Evolutionary conservation across 768 basidiomycete genomes (phyloP), one percentile per base, ranked within the genome.

Genomic region (Chiua virens): DNA sequence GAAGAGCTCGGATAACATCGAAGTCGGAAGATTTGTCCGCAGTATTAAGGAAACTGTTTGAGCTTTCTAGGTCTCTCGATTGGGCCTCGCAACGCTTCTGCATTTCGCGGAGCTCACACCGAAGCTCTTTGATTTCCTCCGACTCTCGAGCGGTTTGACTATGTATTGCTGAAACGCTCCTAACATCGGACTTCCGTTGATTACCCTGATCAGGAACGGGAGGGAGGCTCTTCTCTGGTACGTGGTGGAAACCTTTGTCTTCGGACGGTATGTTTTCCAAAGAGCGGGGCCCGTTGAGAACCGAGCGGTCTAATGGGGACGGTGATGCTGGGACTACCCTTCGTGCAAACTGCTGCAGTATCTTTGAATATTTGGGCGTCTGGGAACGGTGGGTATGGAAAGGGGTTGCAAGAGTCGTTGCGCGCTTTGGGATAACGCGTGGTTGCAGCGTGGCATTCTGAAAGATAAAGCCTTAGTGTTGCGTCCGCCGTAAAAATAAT

Each of bases 1-100:
- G 44, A 8, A 54, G 36, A 22, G 40, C 55, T 3, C 22, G 20
- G 15, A 46, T 49, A 15, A 56, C 21, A 30, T 55, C 55, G 15
- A 44, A 43, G 36, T 56, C 55, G 14, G 55, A 56, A 10, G 48
- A 56, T 39, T 49, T 56, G 27, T 56, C 55, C 14, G 52, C 43
- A 6, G 46, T 28, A 3, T 25, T 43, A 35, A 54, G 13, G 34
- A 54, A 54, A 18, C 10, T 17, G 28, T 49, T 56, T 23, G 53
- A 43, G 9, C 15, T 17, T 42, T 54, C 45, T 14, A 50, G 65
- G 23, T 50, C 47, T 27, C 34, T 55, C 8, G 50, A 41, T 30
- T 55, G 54, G 3, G 51, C 46, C n/a, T 53, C 54, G 20, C 46
- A 55, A 14, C 46, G 50, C 11, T 35, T 55, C 34, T 41, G 42